Evolutionary conservation across 768 basidiomycete genomes (phyloP).

Genomic region (Kwoniella botswanensis): DNA sequence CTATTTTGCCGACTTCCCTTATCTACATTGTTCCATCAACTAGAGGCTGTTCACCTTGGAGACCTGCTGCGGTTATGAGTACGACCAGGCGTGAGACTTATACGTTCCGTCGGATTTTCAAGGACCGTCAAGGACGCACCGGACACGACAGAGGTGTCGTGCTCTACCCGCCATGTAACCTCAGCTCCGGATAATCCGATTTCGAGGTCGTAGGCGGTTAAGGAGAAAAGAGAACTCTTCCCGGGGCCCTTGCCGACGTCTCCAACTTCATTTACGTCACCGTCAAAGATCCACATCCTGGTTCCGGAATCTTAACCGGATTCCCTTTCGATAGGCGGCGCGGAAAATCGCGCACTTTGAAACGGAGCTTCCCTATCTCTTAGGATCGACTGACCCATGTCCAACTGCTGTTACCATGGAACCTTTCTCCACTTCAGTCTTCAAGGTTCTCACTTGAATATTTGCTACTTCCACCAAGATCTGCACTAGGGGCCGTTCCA

Average conservation of each 20-base stretch:
- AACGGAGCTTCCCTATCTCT: slow-evolving; percentile 60
- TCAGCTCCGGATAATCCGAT: no score
- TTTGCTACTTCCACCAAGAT: no score
- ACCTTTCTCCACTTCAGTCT: no score
- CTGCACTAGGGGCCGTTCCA: slow-evolving; percentile 14
- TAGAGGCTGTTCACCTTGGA: slow-evolving; percentile 82
- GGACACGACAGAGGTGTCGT: slow-evolving; percentile 71
- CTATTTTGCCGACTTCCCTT: slow-evolving; percentile 81
- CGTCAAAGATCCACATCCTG: no score
- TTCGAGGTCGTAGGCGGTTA: no score
- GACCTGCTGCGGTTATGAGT: slow-evolving; percentile 77
- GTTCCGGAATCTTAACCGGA: no score
- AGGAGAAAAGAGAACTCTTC: slow-evolving; percentile 50
- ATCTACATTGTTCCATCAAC: slow-evolving; percentile 79
- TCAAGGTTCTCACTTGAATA: no score
- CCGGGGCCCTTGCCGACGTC: no score
- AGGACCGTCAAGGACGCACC: slow-evolving; percentile 63
- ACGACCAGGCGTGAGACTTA: slow-evolving; percentile 73
- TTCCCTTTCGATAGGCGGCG: no score
- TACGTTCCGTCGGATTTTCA: slow-evolving; percentile 76
- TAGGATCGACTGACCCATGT: no score
- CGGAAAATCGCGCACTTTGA: no score
- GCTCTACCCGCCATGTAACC: slow-evolving; percentile 74
- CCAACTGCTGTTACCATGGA: no score
- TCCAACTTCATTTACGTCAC: slow-evolving; percentile 19